Base-by-base conservation (phyloP, 2,329 filamentous ascomycete species). In the Aspergillus alliaceus region DNA sequence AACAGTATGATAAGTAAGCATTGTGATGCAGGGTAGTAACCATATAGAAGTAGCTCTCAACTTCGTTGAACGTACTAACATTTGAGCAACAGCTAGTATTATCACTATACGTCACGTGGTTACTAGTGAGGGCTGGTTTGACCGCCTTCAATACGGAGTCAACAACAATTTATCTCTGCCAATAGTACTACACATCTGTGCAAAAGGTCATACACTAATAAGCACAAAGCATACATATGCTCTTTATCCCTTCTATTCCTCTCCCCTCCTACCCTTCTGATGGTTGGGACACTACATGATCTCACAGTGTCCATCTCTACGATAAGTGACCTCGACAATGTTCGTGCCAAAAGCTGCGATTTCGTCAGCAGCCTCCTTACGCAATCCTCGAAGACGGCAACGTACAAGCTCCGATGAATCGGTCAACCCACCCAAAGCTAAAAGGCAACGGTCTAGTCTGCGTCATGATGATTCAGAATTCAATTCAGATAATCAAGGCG, bases 381-480 rank as follows among this genome's bases (percentile, higher is more conserved):
- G 73, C 53, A 75, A 69, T 57, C 67, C 73, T 59, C 69, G 74
- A 55, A 67, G 75, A 54, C 73, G 75, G 54, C 75, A 74, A 55
- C 70, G 75, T 60, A 73, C 73, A 51, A 71, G 72, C 60, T 77
- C 75, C 34, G 78, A 80, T 59, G 79, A 81, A 54, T 74, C 75
- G 12, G 68, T 75, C 35, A 77, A 78, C 40, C 72, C 74, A 50
- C 78, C 77, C 18, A 75, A 72, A 57, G 72, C 79, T 12, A 81
- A 81, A 66, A 73, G 77, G 61, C 77, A 79, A 60, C 72, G 78
- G 58, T 79, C 78, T n/a, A 69, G 68, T 34, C 61, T 79, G 37
- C 72, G 73, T 9, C 69, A 73, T 61, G 69, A 72, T 51, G 69
- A 68, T n/a, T 63, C 68, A 35, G 69, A 75, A 44, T 61, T 66